Evolutionary conservation across 805 yeast genomes (phyloP), one percentile per base, ranked within the genome.

Genomic region (Kuraishia ogatae): DNA sequence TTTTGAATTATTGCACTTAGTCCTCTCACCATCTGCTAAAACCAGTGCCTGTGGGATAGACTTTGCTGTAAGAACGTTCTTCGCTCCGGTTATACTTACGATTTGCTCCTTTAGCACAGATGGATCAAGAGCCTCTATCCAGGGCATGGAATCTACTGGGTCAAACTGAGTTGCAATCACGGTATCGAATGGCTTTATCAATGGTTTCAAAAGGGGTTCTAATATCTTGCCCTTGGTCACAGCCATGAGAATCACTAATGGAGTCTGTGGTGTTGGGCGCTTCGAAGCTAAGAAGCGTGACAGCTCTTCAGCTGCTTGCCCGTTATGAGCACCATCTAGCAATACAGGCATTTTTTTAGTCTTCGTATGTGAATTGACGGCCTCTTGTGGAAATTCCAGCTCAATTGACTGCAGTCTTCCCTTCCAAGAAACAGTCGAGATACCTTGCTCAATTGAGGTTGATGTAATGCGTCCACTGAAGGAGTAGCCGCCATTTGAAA

Each of bases 311-410:
- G 97, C 94, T 0, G 97, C 96, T 57, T 84, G 82, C 5, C 82
- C 83, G 65, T 94, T 94, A 66, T 94, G 98, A 0, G 98, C 97
- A 2, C 98, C 98, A 70, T 93, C 98, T 1, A 94, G 63, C 2
- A 94, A 68, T 0, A 83, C 67, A 5, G 17, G 43, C n/a, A 35
- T 10, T 15, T 35, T 35, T 17, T 10, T 13, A 11, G 43, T 35
- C 13, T 5, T 35, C 17, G 17, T 26, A 26, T 26, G 8, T 26
- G 29, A 26, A 1, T 62, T 59, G 0, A 75, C 53, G 66, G 53
- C 21, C 53, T 1, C 63, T 56, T 65, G 60, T 7, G 63, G 59
- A 35, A 35, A 35, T 15, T 35, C 43, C n/a, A 75, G 61, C 2
- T 68, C 57, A 15, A 81, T 28, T 28, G 64, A 57, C 62, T 94